Evolutionary conservation across 2,329 filamentous ascomycete genomes (phyloP), one percentile per base, ranked within the genome.

Genomic region (Aspergillus puulaauensis): DNA sequence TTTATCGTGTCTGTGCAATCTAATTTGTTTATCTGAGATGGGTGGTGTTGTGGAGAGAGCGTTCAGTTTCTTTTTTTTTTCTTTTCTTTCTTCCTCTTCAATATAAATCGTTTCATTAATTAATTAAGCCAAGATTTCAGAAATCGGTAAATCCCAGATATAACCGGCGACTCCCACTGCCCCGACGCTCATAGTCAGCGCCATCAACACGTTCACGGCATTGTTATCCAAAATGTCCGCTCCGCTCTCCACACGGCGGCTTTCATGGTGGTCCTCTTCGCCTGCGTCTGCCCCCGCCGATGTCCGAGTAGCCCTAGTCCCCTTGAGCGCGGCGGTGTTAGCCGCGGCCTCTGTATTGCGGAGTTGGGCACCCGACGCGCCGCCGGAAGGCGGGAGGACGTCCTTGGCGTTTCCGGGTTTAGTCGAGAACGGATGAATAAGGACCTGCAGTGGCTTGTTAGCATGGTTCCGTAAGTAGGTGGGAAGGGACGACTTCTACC

Each of bases 121-220:
- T 33, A 21, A 37, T 48, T 14, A 54, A 21, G 33, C 52, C 31
- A 54, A 41, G 1, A n/a, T 23, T 40, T 60, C 61, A 7, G 11
- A 50, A 27, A 58, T n/a, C 3, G 59, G 61, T 9, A 74, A 45
- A 21, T 61, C 68, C 74, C 73, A 77, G 27, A 65, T 48, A 61
- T 70, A 74, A 41, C 68, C 63, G 1, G 75, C 70, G 53, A 85
- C 75, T 0, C 77, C 79, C 85, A 98, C 96, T 4, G 87, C 90
- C 4, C 88, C 85, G 17, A 92, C 63, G 70, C 90, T 96, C 84
- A 96, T 93, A 4, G 81, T 80, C 14, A 85, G 82, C 0, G 93
- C 93, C 93, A 97, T 98, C 56, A 93, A 73, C 57, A 97, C 85
- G 73, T 99, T 99, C 66, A 99, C 92, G 54, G 90, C 90, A 73